phyloP scores from a whole-genome alignment of 2,329 filamentous ascomycete species.

The Penicillium sp. region DNA sequence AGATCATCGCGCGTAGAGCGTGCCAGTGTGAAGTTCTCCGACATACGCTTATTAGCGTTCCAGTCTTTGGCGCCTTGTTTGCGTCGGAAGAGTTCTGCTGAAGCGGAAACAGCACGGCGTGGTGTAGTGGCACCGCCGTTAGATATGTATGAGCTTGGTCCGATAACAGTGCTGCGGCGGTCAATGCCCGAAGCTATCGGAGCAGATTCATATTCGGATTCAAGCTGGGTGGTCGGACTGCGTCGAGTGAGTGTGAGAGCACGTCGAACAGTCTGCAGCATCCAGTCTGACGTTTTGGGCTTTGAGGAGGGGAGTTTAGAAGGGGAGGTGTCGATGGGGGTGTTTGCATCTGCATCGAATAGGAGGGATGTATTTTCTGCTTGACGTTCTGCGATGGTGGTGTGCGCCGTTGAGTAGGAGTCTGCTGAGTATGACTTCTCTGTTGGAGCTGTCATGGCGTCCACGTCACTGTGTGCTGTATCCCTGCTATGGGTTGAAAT shows the following conservation, averaged over 20 bases:
- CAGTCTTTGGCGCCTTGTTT: conserved; percentile 55
- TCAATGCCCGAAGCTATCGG: conserved; percentile 31
- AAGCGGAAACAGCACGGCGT: conserved; percentile 49
- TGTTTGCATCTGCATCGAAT: conserved; percentile 37
- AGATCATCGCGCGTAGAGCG: conserved; percentile 27
- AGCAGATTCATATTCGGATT: conserved; percentile 15
- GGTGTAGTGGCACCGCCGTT: conserved; percentile 28
- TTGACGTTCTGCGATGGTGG: conserved; percentile 51
- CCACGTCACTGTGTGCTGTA: conserved; percentile 23
- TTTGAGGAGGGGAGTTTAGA: conserved; percentile 27
- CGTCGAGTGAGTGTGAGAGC: conserved; percentile 54
- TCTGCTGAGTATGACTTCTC: conserved; percentile 47
- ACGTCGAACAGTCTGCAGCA: conserved; percentile 68
- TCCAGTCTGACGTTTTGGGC: conserved; percentile 62
- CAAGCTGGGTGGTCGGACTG: conserved; percentile 19
- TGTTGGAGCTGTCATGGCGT: conserved; percentile 26
- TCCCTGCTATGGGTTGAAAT: conserved; percentile 23
- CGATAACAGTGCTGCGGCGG: conserved; percentile 23
- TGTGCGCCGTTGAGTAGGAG: conserved; percentile 52
- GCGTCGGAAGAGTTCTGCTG: conserved; percentile 48
- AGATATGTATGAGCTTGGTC: conserved; percentile 8
- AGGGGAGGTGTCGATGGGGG: conserved; percentile 25
- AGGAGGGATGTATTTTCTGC: conserved; percentile 55
- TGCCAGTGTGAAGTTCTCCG: conserved; percentile 19
- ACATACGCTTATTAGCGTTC: conserved; percentile 41